Percentiles rank a stretch among this genome's conserved stretches.
These are phyloP conservation scores for Metarhizium sp. DNA, from an alignment of 2,329 filamentous ascomycete species.

Conservation along the genomic window DNA sequence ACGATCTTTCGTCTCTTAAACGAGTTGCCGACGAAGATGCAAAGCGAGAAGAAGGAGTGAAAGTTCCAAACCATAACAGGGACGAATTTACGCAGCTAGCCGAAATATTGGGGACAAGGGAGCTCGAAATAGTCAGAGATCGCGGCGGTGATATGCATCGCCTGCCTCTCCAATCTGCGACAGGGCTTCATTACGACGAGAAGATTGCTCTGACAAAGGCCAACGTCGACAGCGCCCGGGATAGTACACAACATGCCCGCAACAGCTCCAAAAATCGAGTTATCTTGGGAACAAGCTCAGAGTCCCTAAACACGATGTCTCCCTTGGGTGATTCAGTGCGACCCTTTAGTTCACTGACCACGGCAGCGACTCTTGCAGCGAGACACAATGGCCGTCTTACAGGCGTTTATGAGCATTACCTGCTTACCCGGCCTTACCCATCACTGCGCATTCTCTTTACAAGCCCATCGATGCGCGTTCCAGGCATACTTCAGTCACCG, in stretches of 20 bases:
- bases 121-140: conserved; percentile 53
- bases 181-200: conserved; percentile 1
- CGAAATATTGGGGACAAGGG: conserved; percentile 59
- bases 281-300: conserved; percentile 6
- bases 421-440: conserved; percentile 57
- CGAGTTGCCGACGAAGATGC: conserved; percentile 23
- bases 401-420: conserved; percentile 41
- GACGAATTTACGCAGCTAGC: conserved; percentile 57
- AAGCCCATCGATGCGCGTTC: conserved; percentile 56
- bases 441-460: conserved; percentile 60
- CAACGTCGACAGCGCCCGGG: not conserved
- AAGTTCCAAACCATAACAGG: conserved; percentile 22
- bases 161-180: conserved; percentile 13
- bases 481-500: conserved; percentile 55
- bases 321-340: not conserved
- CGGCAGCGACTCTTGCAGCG: conserved; percentile 2
- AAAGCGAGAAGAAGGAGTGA: conserved; percentile 1
- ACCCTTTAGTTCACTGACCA: not conserved
- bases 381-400: conserved; percentile 17
- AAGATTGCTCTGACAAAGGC: conserved; percentile 2
- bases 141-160: conserved; percentile 55
- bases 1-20: conserved; percentile 54
- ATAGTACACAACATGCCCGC: not conserved
- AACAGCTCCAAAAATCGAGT: conserved; percentile 8
- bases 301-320: not conserved